Percentiles rank a stretch among this genome's conserved stretches.
phyloP scores from a whole-genome alignment of 768 basidiomycete genomes.

The Pleurotus tuoliensis region DNA sequence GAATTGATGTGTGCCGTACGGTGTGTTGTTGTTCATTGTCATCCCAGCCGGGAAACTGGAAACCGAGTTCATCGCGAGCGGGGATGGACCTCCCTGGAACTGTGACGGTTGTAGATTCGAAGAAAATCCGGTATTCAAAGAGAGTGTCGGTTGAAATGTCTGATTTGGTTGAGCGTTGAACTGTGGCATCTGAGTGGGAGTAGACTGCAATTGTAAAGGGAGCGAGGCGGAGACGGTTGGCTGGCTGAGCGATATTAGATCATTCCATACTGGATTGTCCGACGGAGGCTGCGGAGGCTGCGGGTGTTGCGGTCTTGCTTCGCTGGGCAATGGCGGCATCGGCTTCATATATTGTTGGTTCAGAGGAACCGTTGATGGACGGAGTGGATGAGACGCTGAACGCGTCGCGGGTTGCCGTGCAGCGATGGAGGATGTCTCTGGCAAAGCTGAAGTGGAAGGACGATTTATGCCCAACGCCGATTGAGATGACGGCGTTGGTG shows the following conservation, averaged over 20 bases:
- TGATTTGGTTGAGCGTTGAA: background rate
- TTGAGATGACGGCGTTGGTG: background rate
- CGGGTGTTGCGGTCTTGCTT: conserved; percentile 13
- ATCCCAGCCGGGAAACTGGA: background rate
- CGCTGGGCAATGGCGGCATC: conserved; percentile 3
- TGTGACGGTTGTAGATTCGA: background rate
- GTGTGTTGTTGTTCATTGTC: background rate
- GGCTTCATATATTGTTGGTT: conserved; percentile 14
- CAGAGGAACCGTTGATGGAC: conserved; percentile 12
- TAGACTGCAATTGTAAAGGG: conserved; percentile 42
- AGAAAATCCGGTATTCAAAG: background rate
- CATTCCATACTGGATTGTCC: conserved; percentile 50
- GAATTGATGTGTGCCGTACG: too few relatives aligned
- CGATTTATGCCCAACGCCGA: conserved; percentile 9
- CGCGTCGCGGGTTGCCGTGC: conserved; percentile 18
- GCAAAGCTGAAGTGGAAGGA: conserved; percentile 14
- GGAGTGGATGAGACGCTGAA: conserved; percentile 20
- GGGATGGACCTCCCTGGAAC: background rate
- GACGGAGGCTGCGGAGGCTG: conserved; percentile 17
- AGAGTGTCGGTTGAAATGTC: background rate
- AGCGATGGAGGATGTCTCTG: conserved; percentile 9
- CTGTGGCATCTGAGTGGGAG: background rate
- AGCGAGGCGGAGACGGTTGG: conserved; percentile 47
- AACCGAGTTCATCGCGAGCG: background rate
- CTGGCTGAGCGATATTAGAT: conserved; percentile 46